Evolutionary conservation across 2,329 filamentous ascomycete genomes (phyloP).

Genomic region (Harringtonia lauricola): DNA sequence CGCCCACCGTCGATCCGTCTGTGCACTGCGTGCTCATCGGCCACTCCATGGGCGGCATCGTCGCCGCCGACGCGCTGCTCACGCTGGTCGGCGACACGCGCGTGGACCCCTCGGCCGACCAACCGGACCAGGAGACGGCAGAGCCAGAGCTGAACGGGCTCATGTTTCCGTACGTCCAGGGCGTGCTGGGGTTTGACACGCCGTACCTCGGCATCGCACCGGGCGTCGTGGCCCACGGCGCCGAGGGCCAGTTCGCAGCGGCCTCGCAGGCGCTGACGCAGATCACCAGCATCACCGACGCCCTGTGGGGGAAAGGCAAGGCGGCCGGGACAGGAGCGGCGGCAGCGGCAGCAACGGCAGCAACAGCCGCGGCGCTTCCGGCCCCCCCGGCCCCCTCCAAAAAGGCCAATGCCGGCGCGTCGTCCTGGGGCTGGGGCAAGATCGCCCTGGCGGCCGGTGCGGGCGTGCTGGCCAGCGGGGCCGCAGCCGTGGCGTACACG

Average conservation of each 20-base stretch:
- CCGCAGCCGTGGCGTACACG: conserved; percentile 74
- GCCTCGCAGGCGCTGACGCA: conserved; percentile 58
- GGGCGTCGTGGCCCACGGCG: conserved; percentile 73
- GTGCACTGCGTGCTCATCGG: conserved; percentile 74
- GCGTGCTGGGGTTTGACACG: conserved; percentile 86
- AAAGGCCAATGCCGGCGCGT: neutral
- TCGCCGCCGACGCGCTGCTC: conserved; percentile 80
- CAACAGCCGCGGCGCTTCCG: neutral
- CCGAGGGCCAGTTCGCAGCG: conserved; percentile 75
- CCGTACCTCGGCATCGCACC: conserved; percentile 78
- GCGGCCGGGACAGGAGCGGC: conserved; percentile 4
- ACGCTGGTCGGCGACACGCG: conserved; percentile 50
- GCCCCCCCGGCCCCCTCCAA: neutral
- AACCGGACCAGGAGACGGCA: conserved; percentile 19
- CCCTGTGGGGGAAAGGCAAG: conserved; percentile 47
- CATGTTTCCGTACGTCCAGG: conserved; percentile 91
- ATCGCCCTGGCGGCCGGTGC: conserved; percentile 80
- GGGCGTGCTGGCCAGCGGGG: conserved; percentile 40
- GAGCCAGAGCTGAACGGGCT: conserved; percentile 41
- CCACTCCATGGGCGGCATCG: conserved; percentile 89
- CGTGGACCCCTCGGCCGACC: conserved; percentile 24
- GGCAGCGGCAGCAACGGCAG: neutral
- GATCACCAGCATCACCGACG: conserved; percentile 53
- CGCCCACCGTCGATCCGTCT: conserved; percentile 76
- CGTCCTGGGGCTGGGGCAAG: conserved; percentile 70